Conservation (phyloP, 768 basidiomycete genomes). For the Agaricus blazei region DNA sequence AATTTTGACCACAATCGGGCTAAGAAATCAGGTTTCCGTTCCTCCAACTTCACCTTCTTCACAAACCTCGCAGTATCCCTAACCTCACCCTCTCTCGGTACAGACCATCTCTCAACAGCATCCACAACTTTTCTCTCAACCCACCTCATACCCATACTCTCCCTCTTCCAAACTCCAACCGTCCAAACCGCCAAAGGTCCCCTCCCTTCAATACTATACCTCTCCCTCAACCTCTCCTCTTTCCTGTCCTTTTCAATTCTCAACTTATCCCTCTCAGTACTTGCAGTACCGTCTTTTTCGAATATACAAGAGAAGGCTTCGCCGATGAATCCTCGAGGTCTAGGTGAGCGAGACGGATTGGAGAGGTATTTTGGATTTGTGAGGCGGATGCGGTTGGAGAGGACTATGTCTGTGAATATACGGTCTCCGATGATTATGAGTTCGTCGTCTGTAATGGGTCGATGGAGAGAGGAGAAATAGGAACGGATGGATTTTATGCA, state of each 20-base stretch:
- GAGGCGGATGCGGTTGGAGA: conserved; percentile 69
- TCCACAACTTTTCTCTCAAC: conserved; percentile 49
- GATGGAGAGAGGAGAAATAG: conserved; percentile 65
- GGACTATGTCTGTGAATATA: conserved; percentile 85
- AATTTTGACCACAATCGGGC: not conserved
- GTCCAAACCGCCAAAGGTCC: conserved; percentile 72
- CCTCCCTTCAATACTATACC: conserved; percentile 6
- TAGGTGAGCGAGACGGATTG: conserved; percentile 1
- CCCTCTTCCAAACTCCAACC: conserved; percentile 61
- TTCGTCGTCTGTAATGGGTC: conserved; percentile 55
- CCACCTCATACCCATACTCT: conserved; percentile 58
- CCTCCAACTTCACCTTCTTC: conserved; percentile 13
- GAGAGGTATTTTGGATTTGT: conserved; percentile 11
- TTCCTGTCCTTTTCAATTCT: not conserved
- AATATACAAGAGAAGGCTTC: conserved; percentile 17
- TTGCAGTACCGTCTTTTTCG: conserved; percentile 21
- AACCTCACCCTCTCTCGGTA: conserved; percentile 17
- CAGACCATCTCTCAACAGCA: conserved; percentile 38
- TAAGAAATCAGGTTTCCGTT: not conserved
- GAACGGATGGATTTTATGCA: conserved; percentile 66
- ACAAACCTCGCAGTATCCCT: conserved; percentile 25
- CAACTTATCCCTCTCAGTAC: conserved; percentile 19
- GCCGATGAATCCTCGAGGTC: conserved; percentile 6
- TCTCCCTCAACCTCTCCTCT: conserved; percentile 4
- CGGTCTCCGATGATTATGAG: conserved; percentile 89